Percentiles rank a stretch among this genome's conserved stretches.
Evolutionary conservation across 1,139 yeast genomes (phyloP).

Genomic region (Blastobotrys capitulatus): DNA sequence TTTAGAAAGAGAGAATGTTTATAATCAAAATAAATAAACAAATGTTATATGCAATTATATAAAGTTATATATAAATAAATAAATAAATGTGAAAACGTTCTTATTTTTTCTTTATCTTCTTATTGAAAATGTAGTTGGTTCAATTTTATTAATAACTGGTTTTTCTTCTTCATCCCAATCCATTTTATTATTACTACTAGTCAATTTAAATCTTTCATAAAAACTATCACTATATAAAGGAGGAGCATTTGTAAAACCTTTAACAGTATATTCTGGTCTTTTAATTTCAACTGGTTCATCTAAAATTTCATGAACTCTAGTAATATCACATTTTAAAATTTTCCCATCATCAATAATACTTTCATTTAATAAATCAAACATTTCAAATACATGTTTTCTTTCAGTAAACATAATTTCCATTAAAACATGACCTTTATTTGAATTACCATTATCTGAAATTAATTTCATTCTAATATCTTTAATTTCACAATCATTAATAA

Average conservation of each 20-base stretch:
- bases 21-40: neutral
- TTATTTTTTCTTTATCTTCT: neutral
- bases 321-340: slow-evolving; percentile 21
- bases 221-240: slow-evolving; percentile 21
- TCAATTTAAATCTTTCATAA: neutral
- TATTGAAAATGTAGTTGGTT: neutral
- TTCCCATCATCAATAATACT: slow-evolving; percentile 30
- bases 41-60: neutral
- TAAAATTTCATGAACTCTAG: slow-evolving; percentile 22
- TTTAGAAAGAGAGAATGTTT: neutral
- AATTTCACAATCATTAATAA: slow-evolving; percentile 17
- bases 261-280: slow-evolving; percentile 12
- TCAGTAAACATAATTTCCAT: slow-evolving; percentile 28
- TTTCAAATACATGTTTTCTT: slow-evolving; percentile 19
- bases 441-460: no score
- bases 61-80: neutral
- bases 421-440: no score
- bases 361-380: slow-evolving; percentile 24
- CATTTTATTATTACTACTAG: neutral
- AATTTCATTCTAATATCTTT: slow-evolving; percentile 12
- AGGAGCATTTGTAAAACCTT: slow-evolving; percentile 16
- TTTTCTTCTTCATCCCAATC: neutral
- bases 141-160: no score
- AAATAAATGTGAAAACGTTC: no score
- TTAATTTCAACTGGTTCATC: slow-evolving; percentile 2